A percentile compares a stretch with the other conserved stretches of the same genome.
These are phyloP conservation scores for Cyphellophora europaea DNA, from an alignment of 2,329 filamentous ascomycete genomes.

Conservation along the genomic window DNA sequence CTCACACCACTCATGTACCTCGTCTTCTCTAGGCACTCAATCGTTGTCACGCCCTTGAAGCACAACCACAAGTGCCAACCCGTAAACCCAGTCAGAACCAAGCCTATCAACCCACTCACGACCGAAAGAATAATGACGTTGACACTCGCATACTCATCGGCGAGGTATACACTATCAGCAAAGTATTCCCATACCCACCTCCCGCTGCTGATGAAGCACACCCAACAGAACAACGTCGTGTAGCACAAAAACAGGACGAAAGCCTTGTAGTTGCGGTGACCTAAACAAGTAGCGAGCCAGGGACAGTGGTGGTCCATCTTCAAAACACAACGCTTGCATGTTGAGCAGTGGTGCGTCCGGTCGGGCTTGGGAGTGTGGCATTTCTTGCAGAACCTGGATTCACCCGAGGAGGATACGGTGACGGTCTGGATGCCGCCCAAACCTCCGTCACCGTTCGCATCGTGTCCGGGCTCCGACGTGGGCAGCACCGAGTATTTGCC, in stretches of 20 bases:
- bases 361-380: constrained; percentile 92
- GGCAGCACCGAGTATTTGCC: constrained; percentile 67
- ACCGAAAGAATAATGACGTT: constrained; percentile 86
- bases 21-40: constrained; percentile 93
- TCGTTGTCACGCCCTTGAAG: constrained; percentile 74
- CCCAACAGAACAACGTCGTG: constrained; percentile 75
- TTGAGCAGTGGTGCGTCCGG: constrained; percentile 92
- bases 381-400: constrained; percentile 90
- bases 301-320: constrained; percentile 99
- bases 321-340: constrained; percentile 84
- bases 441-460: constrained; percentile 24
- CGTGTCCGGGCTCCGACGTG: constrained; percentile 52
- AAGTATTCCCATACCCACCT: constrained; percentile 86
- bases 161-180: constrained; percentile 55
- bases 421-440: constrained; percentile 53
- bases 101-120: constrained; percentile 77
- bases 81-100: constrained; percentile 84
- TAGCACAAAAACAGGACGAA: constrained; percentile 91
- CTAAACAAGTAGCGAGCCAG: constrained; percentile 93
- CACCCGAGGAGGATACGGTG: constrained; percentile 86
- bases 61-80: constrained; percentile 84
- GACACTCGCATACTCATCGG: constrained; percentile 69
- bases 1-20: constrained; percentile 78
- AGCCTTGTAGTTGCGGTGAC: constrained; percentile 87
- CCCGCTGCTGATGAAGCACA: constrained; percentile 66